Conservation (phyloP, 1,139 yeast species). For the Williopsis jadinii region DNA sequence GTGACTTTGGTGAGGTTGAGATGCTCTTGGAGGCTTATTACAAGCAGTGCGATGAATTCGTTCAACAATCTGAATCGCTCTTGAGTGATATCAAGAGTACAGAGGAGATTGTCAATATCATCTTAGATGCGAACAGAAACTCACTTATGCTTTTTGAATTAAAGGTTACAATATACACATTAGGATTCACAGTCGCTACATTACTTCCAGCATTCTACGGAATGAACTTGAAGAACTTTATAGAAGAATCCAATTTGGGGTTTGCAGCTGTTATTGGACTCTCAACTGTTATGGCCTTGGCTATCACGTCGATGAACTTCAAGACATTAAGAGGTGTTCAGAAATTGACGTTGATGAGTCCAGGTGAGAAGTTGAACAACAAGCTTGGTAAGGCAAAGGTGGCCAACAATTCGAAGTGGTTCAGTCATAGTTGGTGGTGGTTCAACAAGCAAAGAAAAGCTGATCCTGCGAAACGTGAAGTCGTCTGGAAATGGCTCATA, state of each 20-base stretch:
- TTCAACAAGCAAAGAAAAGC: slow-evolving; percentile 16
- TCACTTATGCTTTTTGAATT: slow-evolving; percentile 69
- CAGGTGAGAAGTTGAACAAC: slow-evolving; percentile 10
- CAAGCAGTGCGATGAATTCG: slow-evolving; percentile 73
- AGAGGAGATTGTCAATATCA: slow-evolving; percentile 74
- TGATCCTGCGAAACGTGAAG: slow-evolving; percentile 30
- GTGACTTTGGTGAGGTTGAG: slow-evolving; percentile 63
- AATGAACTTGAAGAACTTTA: slow-evolving; percentile 72
- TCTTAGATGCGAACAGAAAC: slow-evolving; percentile 72
- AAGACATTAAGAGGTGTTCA: slow-evolving; percentile 36
- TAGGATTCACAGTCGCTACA: slow-evolving; percentile 51
- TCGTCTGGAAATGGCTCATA: slow-evolving; percentile 70
- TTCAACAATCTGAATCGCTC: slow-evolving; percentile 67
- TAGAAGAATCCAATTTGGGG: slow-evolving; percentile 52
- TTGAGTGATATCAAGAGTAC: slow-evolving; percentile 70
- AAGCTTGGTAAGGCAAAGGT: slow-evolving; percentile 10
- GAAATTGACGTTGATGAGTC: slow-evolving; percentile 35
- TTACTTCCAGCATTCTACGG: slow-evolving; percentile 75
- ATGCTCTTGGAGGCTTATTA: slow-evolving; percentile 70
- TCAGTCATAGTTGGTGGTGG: slow-evolving; percentile 15
- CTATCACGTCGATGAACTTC: slow-evolving; percentile 33
- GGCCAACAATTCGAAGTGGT: slow-evolving; percentile 8
- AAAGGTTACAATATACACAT: slow-evolving; percentile 58
- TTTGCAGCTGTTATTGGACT: slow-evolving; percentile 37
- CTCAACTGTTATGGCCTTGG: slow-evolving; percentile 33